phyloP scores from a whole-genome alignment of 1,139 yeast genomes.

The Debaryomyces sp. region DNA sequence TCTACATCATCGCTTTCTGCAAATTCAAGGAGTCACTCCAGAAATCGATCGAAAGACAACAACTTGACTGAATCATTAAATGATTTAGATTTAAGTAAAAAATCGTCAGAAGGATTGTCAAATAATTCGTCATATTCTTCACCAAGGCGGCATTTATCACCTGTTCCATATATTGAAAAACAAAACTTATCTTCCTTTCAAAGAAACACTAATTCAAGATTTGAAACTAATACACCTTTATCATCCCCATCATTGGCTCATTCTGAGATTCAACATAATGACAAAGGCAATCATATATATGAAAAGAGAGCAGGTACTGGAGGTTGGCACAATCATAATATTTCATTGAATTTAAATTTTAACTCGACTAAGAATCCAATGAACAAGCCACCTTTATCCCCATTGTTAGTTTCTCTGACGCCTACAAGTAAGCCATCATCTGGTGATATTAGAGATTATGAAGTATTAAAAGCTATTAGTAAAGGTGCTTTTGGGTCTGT shows the following conservation, averaged over 20 bases:
- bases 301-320: slow-evolving; percentile 22
- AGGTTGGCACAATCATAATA: slow-evolving; percentile 16
- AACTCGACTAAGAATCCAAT: slow-evolving; percentile 17
- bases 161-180: slow-evolving; percentile 50
- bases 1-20: slow-evolving; percentile 23
- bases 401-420: slow-evolving; percentile 68
- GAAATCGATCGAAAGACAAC: slow-evolving; percentile 25
- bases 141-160: slow-evolving; percentile 59
- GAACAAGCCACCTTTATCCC: slow-evolving; percentile 73
- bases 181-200: slow-evolving; percentile 60
- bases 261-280: slow-evolving; percentile 11
- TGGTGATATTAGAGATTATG: slow-evolving; percentile 87
- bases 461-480: slow-evolving; percentile 87
- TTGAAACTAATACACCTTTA: slow-evolving; percentile 40
- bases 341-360: slow-evolving; percentile 15
- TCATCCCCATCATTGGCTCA: slow-evolving; percentile 42
- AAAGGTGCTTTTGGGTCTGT: slow-evolving; percentile 99
- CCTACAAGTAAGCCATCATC: slow-evolving; percentile 49
- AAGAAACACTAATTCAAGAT: slow-evolving; percentile 40
- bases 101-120: slow-evolving; percentile 18
- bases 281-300: slow-evolving; percentile 3
- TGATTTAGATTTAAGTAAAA: slow-evolving; percentile 29
- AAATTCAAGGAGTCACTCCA: slow-evolving; percentile 11
- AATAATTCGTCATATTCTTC: slow-evolving; percentile 44
- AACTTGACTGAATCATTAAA: slow-evolving; percentile 28